Percentiles rank a stretch among this genome's conserved stretches.
Evolutionary conservation across 768 basidiomycete species (phyloP).

Genomic region (Leccinum olivaceopallidum): DNA sequence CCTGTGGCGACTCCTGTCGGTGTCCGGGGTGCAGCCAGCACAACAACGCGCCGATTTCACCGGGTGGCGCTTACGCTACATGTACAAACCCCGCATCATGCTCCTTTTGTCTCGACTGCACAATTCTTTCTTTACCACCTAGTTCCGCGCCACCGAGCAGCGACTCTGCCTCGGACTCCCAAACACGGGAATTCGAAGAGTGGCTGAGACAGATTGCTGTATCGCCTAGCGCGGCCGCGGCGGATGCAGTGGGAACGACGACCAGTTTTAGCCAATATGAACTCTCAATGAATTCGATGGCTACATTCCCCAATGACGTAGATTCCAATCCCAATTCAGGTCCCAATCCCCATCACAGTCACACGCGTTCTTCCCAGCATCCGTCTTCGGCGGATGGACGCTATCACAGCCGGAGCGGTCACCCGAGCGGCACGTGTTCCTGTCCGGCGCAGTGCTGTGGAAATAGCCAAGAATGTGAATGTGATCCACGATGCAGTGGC

Average conservation of each 20-base stretch:
- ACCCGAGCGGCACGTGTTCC: constrained; percentile 32
- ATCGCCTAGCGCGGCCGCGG: constrained; percentile 15
- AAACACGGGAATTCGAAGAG: constrained; percentile 55
- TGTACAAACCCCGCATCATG: constrained; percentile 42
- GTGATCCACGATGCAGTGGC: constrained; percentile 26
- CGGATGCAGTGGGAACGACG: constrained; percentile 20
- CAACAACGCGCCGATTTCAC: constrained; percentile 38
- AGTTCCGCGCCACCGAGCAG: constrained; percentile 43
- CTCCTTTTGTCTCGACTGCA: constrained; percentile 61
- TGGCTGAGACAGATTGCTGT: constrained; percentile 56
- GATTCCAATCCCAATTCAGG: constrained; percentile 11
- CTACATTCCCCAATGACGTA: constrained; percentile 12
- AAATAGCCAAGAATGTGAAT: constrained; percentile 32
- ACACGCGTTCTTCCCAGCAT: constrained; percentile 17
- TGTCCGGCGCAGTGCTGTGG: constrained; percentile 36
- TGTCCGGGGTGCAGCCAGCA: constrained; percentile 69
- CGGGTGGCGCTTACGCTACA: constrained; percentile 37
- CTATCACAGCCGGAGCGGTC: constrained; percentile 36
- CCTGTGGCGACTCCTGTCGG: constrained; percentile 61
- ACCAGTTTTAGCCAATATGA: constrained; percentile 33
- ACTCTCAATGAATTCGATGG: constrained; percentile 21
- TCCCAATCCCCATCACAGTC: constrained; percentile 6
- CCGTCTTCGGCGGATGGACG: constrained; percentile 26
- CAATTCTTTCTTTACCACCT: constrained; percentile 51
- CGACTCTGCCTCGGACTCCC: constrained; percentile 43